Evolutionary conservation across 805 yeast genomes (phyloP), one percentile per base, ranked within the genome.

Genomic region (Vanderwaltozyma polyspora): DNA sequence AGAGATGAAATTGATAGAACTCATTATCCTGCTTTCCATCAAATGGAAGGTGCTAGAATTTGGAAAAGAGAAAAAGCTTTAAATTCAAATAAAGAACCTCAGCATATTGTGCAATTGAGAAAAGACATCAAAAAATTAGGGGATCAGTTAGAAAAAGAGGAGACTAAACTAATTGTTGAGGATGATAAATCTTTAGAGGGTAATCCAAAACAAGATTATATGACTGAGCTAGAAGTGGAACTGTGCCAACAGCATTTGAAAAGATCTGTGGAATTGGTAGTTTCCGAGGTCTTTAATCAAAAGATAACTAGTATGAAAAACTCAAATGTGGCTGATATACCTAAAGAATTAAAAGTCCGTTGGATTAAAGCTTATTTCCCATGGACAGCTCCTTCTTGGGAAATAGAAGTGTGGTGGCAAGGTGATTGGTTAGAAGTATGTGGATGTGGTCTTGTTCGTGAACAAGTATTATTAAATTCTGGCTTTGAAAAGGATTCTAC

Each of bases 381-480:
- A 3, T 91, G 97, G 96, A 91, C 98, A 3, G 76, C 94, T 1
- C 98, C 98, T 3, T 82, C 94, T 28, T 91, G 94, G 93, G 96
- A 91, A 52, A 85, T 93, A 45, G 98, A 91, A 60, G 95, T 91
- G 4, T 86, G 93, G 87, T 91, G 97, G 96, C 83, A 86, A 53
- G 94, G 91, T 34, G 94, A 87, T 46, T 91, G 98, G 98, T 67
- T 91, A 24, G 98, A 91, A 62, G 77, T 94, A 55, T 84, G 95
- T 51, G 98, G 98, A 0, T 84, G 94, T 60, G 98, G 98, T 18
- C 68, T 89, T 25, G 94, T 86, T 6, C 76, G 75, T 44, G 79
- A 84, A 45, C 75, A 74, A 32, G 94, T 89, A 1, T 64, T 85
- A 25, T 63, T 72, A 16, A 80, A 79, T 44, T 72, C 95, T 1